Conservation (phyloP, 352 stramenopile genomes). For the Peronospora farinosa region DNA sequence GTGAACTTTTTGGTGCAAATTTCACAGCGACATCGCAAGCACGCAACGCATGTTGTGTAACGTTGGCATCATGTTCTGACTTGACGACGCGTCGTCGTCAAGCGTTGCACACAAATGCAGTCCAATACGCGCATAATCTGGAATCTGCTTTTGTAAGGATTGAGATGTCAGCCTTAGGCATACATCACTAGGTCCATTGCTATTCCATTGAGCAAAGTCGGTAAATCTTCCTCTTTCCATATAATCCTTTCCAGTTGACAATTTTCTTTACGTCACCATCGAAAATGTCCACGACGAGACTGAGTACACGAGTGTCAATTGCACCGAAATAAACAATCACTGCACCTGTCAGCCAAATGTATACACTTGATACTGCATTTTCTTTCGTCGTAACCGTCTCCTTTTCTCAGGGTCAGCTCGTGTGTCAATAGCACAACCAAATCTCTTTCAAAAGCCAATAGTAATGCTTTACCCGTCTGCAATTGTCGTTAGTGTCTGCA, state of each 20-base stretch:
- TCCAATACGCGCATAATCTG: conserved; percentile 28
- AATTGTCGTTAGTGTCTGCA: conserved; percentile 23
- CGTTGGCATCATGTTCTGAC: conserved; percentile 30
- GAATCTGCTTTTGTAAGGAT: conserved; percentile 1
- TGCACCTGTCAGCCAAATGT: conserved; percentile 24
- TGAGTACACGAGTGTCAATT: conserved; percentile 26
- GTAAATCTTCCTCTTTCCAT: not conserved
- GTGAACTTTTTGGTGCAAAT: conserved; percentile 21
- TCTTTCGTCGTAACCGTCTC: conserved; percentile 17
- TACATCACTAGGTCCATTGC: not conserved
- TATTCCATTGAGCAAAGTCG: not conserved
- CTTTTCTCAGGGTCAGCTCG: conserved; percentile 26
- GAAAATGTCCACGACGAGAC: conserved; percentile 29
- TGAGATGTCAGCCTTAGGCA: not conserved
- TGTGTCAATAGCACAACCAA: conserved; percentile 40
- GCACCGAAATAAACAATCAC: conserved; percentile 29
- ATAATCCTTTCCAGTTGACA: conserved; percentile 3
- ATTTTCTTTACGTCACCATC: conserved; percentile 21
- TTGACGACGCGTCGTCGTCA: conserved; percentile 35
- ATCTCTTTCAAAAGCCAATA: conserved; percentile 17
- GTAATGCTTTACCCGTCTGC: conserved; percentile 28
- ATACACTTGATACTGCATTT: conserved; percentile 21
- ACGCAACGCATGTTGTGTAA: conserved; percentile 32
- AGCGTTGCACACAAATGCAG: conserved; percentile 39
- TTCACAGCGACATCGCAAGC: conserved; percentile 46